phyloP scores from a whole-genome alignment of 805 yeast species.

The Pichia pseudocactophila region DNA sequence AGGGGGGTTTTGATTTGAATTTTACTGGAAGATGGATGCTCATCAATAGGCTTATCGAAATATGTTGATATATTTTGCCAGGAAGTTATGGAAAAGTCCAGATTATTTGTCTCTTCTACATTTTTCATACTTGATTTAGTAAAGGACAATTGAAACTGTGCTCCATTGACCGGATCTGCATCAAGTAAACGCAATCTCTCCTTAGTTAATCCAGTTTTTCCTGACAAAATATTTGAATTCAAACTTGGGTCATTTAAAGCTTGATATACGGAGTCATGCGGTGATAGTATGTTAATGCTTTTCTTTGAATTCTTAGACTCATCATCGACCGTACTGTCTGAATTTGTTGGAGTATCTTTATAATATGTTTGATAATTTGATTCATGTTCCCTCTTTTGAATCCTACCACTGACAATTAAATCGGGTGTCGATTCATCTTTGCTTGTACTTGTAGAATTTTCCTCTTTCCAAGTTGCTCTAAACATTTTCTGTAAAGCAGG shows the following conservation, averaged over 20 bases:
- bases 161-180: neutral
- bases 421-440: too few relatives aligned
- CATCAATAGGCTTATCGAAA: neutral
- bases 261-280: slow-evolving; percentile 26
- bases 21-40: neutral
- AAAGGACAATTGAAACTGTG: slow-evolving; percentile 1
- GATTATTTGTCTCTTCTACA: slow-evolving; percentile 11
- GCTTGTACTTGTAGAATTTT: too few relatives aligned
- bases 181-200: neutral
- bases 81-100: slow-evolving; percentile 27
- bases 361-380: too few relatives aligned
- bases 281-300: slow-evolving; percentile 16
- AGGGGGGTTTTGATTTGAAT: neutral
- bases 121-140: slow-evolving; percentile 3
- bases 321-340: too few relatives aligned
- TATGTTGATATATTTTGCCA: slow-evolving; percentile 26
- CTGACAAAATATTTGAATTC: slow-evolving; percentile 22
- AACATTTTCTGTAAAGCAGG: too few relatives aligned
- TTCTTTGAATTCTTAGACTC: neutral
- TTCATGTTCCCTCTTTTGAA: too few relatives aligned
- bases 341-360: too few relatives aligned
- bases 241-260: slow-evolving; percentile 28
- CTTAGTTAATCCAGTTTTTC: too few relatives aligned
- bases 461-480: too few relatives aligned
- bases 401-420: too few relatives aligned